These are phyloP conservation scores for Chlamydomonas incerta DNA, from an alignment of 139 green algal genomes.

Conservation along the genomic window DNA sequence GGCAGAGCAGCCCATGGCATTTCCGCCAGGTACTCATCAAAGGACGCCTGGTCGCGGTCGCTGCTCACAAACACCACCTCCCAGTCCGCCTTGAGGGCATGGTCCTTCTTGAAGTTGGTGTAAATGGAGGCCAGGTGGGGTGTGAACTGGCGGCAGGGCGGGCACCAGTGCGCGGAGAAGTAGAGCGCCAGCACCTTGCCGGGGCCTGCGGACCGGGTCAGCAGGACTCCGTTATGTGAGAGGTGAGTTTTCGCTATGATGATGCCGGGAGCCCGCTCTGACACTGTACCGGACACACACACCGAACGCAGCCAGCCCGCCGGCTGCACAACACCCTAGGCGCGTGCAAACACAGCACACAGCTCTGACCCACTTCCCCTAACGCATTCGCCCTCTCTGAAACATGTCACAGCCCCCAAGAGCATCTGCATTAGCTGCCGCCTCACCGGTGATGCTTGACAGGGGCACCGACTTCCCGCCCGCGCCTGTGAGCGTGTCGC, in stretches of 20 bases:
- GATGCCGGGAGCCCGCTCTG: too few species aligned
- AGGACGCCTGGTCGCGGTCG: constrained; percentile 36
- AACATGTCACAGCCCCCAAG: too few species aligned
- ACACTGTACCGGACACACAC: too few species aligned
- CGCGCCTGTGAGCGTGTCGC: not conserved
- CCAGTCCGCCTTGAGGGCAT: not conserved
- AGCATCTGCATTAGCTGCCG: too few species aligned
- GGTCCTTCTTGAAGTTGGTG: constrained; percentile 21
- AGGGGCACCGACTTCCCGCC: not conserved
- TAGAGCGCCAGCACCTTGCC: constrained; percentile 32
- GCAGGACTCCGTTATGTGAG: too few species aligned
- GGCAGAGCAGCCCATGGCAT: constrained; percentile 48
- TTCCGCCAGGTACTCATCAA: constrained; percentile 28
- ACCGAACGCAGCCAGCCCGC: too few species aligned
- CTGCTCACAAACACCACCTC: constrained; percentile 37
- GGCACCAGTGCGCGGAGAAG: constrained; percentile 49
- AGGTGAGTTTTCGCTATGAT: too few species aligned
- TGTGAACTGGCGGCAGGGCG: constrained; percentile 43
- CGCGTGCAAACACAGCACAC: too few species aligned
- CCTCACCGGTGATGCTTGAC: constrained; percentile 19
- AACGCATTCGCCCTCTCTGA: too few species aligned
- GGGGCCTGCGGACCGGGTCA: not conserved
- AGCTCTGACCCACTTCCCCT: too few species aligned
- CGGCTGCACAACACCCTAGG: too few species aligned
- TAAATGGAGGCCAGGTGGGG: constrained; percentile 32